phyloP scores from a whole-genome alignment of 1,284 basidiomycete genomes.

The Cystobasidium pallidum region DNA sequence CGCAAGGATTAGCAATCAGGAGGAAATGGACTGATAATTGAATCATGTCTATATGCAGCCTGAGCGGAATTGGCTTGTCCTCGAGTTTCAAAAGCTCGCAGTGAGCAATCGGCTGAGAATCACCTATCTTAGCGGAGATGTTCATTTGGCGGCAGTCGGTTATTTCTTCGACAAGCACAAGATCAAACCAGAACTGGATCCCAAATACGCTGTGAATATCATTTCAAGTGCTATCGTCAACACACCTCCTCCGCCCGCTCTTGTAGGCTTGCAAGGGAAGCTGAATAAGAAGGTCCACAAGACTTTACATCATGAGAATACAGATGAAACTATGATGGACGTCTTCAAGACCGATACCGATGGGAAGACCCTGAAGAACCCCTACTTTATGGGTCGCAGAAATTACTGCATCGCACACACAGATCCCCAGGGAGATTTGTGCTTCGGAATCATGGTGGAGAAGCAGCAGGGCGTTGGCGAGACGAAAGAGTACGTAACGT shows the following conservation, averaged over 20 bases:
- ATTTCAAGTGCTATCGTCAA: constrained; percentile 60
- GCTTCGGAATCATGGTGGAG: constrained; percentile 89
- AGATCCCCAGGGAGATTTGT: constrained; percentile 67
- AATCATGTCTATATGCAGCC: constrained; percentile 59
- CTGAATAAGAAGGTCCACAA: constrained; percentile 81
- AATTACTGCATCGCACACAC: constrained; percentile 85
- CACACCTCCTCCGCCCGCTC: constrained; percentile 60
- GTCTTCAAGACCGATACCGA: constrained; percentile 78
- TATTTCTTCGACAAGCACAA: constrained; percentile 58
- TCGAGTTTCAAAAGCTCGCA: constrained; percentile 74
- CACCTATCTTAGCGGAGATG: constrained; percentile 81
- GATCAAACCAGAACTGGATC: constrained; percentile 64
- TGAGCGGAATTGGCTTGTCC: constrained; percentile 88
- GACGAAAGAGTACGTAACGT: constrained; percentile 66
- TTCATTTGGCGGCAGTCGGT: constrained; percentile 25
- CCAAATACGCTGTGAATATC: constrained; percentile 81
- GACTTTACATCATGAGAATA: constrained; percentile 57
- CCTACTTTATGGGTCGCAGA: constrained; percentile 60
- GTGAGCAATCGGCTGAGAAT: constrained; percentile 67
- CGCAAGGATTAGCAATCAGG: constrained; percentile 63
- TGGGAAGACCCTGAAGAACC: constrained; percentile 69
- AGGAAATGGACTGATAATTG: not conserved
- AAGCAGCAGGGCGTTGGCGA: constrained; percentile 72
- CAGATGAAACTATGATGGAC: constrained; percentile 75
- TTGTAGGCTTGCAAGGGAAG: constrained; percentile 77